Evolutionary conservation across 1,284 basidiomycete species (phyloP).

Genomic region (Heliocybe sulcata): DNA sequence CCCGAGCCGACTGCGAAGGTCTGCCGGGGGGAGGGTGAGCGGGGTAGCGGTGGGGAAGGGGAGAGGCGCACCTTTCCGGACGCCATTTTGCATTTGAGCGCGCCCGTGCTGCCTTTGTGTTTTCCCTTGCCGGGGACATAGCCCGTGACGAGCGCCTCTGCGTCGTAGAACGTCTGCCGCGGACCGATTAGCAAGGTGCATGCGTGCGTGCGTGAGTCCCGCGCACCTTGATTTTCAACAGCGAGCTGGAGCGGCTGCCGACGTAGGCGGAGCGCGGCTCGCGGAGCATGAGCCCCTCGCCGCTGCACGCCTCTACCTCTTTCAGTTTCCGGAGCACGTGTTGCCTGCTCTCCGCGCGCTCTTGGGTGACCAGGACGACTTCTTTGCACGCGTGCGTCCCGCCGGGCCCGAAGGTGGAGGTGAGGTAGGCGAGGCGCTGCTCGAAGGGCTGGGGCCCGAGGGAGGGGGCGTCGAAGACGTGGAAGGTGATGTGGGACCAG

Average conservation of each 20-base stretch:
- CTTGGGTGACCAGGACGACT: slow-evolving; percentile 47
- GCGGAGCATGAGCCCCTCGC: slow-evolving; percentile 66
- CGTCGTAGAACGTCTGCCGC: slow-evolving; percentile 54
- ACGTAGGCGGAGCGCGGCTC: slow-evolving; percentile 50
- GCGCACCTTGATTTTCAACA: slow-evolving; percentile 63
- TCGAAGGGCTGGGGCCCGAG: slow-evolving; percentile 44
- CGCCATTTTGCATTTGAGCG: slow-evolving; percentile 56
- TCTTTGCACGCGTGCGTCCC: slow-evolving; percentile 33
- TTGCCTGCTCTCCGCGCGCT: slow-evolving; percentile 34
- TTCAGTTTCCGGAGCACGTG: slow-evolving; percentile 51
- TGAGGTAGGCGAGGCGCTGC: slow-evolving; percentile 39
- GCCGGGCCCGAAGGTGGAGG: slow-evolving; percentile 38
- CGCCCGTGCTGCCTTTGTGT: slow-evolving; percentile 43
- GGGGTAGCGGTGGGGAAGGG: neutral
- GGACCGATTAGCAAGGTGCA: too few species aligned
- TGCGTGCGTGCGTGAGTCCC: too few species aligned
- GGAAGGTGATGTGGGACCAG: slow-evolving; percentile 55
- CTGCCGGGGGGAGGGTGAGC: slow-evolving; percentile 19
- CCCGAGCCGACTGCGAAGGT: slow-evolving; percentile 52
- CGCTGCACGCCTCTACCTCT: slow-evolving; percentile 46
- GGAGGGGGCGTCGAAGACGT: slow-evolving; percentile 64
- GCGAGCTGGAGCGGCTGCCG: slow-evolving; percentile 39
- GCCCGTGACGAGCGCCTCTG: slow-evolving; percentile 55
- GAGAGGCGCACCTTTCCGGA: slow-evolving; percentile 40
- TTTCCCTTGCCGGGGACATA: slow-evolving; percentile 51